These are phyloP conservation scores for Mycosarcoma mackinlayi DNA, from an alignment of 1,284 basidiomycete genomes.

Conservation along the genomic window DNA sequence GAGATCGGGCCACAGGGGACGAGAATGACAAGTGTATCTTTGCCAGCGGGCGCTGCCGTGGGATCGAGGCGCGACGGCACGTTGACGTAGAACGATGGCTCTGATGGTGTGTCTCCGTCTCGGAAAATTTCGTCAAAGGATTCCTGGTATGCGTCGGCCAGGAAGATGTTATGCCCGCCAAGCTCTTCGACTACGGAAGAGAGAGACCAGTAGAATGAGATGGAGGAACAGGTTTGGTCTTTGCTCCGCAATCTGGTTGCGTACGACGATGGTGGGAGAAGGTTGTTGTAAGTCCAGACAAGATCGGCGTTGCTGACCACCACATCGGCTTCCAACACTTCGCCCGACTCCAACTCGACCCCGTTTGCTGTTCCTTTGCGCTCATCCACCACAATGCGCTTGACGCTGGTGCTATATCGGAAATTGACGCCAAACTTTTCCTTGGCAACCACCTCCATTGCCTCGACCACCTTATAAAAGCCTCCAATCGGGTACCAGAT, in stretches of 20 bases:
- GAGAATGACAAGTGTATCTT: conserved; percentile 69
- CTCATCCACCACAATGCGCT: conserved; percentile 65
- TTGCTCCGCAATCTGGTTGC: conserved; percentile 57
- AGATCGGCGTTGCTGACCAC: conserved; percentile 73
- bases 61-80: conserved; percentile 70
- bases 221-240: conserved; percentile 71
- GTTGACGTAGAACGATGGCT: conserved; percentile 73
- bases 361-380: conserved; percentile 62
- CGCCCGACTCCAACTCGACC: conserved; percentile 70
- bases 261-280: conserved; percentile 69
- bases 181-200: conserved; percentile 69
- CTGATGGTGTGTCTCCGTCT: conserved; percentile 70
- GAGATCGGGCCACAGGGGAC: conserved; percentile 69
- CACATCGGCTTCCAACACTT: conserved; percentile 70
- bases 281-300: conserved; percentile 71
- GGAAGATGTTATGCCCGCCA: conserved; percentile 70
- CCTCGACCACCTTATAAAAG: conserved; percentile 71
- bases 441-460: conserved; percentile 70
- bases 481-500: conserved; percentile 73
- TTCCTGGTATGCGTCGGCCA: conserved; percentile 70
- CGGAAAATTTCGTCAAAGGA: conserved; percentile 73
- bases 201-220: conserved; percentile 73
- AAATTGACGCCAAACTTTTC: conserved; percentile 69
- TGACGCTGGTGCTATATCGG: conserved; percentile 69
- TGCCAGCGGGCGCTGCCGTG: conserved; percentile 67